phyloP scores from a whole-genome alignment of 257 asterid species.

The Nemophila menziesii region DNA sequence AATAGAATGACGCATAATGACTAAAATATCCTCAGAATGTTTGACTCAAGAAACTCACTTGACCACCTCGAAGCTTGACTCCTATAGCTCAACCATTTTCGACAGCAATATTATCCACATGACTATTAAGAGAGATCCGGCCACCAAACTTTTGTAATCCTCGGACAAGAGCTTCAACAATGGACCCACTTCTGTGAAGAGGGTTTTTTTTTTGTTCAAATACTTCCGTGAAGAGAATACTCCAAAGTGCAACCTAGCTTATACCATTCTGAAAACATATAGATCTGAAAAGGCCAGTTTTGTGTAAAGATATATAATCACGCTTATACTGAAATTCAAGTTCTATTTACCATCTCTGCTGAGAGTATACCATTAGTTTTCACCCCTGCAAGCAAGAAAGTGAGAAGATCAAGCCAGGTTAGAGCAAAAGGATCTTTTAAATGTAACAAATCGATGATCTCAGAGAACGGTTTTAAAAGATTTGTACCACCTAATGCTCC shows the following conservation, averaged over 20 bases:
- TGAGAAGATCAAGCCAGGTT: slow-evolving; percentile 86
- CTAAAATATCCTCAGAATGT: background rate
- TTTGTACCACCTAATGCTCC: slow-evolving; percentile 88
- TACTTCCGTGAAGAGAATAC: slow-evolving; percentile 85
- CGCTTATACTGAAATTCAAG: background rate
- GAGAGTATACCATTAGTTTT: slow-evolving; percentile 84
- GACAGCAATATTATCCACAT: slow-evolving; percentile 64
- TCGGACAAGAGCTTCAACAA: slow-evolving; percentile 74
- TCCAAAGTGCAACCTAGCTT: slow-evolving; percentile 81
- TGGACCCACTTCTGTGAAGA: too few relatives aligned
- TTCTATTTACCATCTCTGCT: slow-evolving; percentile 80
- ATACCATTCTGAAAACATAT: slow-evolving; percentile 97
- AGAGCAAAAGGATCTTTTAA: slow-evolving; percentile 71
- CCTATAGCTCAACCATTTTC: slow-evolving; percentile 88
- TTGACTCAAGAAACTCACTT: slow-evolving; percentile 43
- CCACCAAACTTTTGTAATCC: slow-evolving; percentile 85
- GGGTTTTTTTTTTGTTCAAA: too few relatives aligned
- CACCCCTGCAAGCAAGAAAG: slow-evolving; percentile 95
- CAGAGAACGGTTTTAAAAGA: slow-evolving; percentile 80
- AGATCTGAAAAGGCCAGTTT: slow-evolving; percentile 37
- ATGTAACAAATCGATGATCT: slow-evolving; percentile 65
- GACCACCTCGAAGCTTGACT: slow-evolving; percentile 80
- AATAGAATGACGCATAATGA: too few relatives aligned
- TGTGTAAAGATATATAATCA: background rate
- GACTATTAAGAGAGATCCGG: slow-evolving; percentile 71